Evolutionary conservation across 768 basidiomycete genomes (phyloP).

Genomic region (Gloeophyllum trabeum): DNA sequence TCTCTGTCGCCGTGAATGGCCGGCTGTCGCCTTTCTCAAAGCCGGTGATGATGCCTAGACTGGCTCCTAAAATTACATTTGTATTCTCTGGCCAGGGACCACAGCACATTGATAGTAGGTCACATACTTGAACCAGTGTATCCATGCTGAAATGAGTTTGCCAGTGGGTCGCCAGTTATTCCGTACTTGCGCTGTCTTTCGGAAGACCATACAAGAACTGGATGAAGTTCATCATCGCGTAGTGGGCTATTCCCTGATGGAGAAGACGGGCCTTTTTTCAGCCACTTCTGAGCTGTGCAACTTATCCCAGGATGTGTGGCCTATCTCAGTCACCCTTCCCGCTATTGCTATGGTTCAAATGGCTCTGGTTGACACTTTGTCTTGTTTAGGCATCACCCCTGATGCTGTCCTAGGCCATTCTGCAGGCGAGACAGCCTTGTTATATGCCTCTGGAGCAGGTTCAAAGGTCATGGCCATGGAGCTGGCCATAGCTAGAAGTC

Average conservation of each 20-base stretch:
- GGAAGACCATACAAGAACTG: conserved; percentile 23
- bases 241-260: conserved; percentile 24
- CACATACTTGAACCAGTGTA: not conserved
- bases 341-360: conserved; percentile 34
- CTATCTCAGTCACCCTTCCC: conserved; percentile 27
- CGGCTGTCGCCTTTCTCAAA: conserved; percentile 10
- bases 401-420: conserved; percentile 33
- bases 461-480: conserved; percentile 29
- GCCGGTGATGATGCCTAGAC: conserved; percentile 17
- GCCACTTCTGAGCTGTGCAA: not conserved
- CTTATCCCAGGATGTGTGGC: conserved; percentile 12
- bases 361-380: conserved; percentile 29
- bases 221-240: conserved; percentile 20
- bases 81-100: conserved; percentile 29
- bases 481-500: conserved; percentile 29
- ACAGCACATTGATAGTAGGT: conserved; percentile 23
- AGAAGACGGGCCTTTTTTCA: conserved; percentile 24
- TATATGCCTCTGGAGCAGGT: conserved; percentile 33
- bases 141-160: not conserved
- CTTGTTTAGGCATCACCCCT: conserved; percentile 23
- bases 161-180: conserved; percentile 28
- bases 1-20: not conserved
- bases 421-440: conserved; percentile 31
- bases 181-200: conserved; percentile 22
- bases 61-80: conserved; percentile 20